A percentile compares a stretch with the other conserved stretches of the same genome.
Conservation (phyloP, 345 rosid species). For the Gossypium sturtianum region DNA sequence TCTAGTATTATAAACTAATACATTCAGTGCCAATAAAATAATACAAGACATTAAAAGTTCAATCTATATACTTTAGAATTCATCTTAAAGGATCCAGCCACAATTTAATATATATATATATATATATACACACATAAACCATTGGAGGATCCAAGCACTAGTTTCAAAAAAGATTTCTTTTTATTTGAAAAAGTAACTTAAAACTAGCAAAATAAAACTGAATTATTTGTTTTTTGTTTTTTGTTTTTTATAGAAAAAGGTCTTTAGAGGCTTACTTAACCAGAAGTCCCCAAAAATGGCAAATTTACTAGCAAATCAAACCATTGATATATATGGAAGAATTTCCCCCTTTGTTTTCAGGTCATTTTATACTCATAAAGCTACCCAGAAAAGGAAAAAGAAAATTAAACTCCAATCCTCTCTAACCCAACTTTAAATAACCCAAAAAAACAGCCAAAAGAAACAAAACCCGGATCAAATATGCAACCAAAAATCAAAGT, state of each 20-base stretch:
- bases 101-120: too few species aligned
- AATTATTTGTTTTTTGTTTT: neutral
- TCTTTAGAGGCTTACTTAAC: neutral
- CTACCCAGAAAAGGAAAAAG: neutral
- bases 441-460: neutral
- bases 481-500: neutral
- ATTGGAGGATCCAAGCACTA: too few species aligned
- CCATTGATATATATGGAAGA: neutral
- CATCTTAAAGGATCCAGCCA: too few species aligned
- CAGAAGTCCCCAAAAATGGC: neutral
- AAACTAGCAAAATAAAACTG: neutral
- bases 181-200: neutral
- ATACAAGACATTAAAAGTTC: neutral
- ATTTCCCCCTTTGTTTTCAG: neutral
- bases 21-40: constrained; percentile 8
- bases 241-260: too few species aligned
- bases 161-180: too few species aligned
- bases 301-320: neutral
- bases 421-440: neutral
- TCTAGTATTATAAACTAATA: neutral
- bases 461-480: constrained; percentile 4
- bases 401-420: neutral
- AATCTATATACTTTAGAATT: neutral
- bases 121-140: too few species aligned
- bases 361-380: neutral